Evolutionary conservation across 192 early-diverging fungal species (phyloP).

Genomic region (Paraglomus occultum): DNA sequence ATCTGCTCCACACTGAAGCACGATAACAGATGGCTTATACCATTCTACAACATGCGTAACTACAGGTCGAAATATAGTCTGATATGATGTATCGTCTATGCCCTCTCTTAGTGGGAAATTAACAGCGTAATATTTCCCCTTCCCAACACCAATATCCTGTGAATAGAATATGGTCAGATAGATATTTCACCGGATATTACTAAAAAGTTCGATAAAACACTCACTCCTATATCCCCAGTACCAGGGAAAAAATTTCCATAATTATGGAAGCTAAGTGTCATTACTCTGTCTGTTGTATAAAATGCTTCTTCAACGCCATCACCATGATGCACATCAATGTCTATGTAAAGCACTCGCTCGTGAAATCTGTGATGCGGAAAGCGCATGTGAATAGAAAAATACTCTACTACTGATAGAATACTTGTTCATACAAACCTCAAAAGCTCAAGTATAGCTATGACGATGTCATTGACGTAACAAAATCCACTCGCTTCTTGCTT

Average conservation of each 20-base stretch:
- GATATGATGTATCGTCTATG: constrained; percentile 89
- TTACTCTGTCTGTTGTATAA: constrained; percentile 98
- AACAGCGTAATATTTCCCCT: constrained; percentile 91
- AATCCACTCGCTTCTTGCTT: constrained; percentile 95
- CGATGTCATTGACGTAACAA: constrained; percentile 99
- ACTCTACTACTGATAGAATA: not conserved
- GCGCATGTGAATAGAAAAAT: constrained; percentile 18
- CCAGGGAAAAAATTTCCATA: constrained; percentile 99
- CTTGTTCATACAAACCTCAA: constrained; percentile 49
- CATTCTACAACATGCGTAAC: constrained; percentile 86
- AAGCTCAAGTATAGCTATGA: constrained; percentile 88
- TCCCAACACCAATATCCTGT: constrained; percentile 87
- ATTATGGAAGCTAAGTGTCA: constrained; percentile 99
- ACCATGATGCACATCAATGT: constrained; percentile 99
- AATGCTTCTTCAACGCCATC: constrained; percentile 99
- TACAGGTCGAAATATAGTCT: constrained; percentile 83
- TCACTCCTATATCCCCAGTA: constrained; percentile 88
- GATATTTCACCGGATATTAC: not conserved
- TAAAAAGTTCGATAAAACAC: constrained; percentile 7
- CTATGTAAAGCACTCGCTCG: constrained; percentile 93
- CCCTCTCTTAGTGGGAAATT: constrained; percentile 96
- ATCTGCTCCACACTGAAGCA: constrained; percentile 97
- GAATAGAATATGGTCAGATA: constrained; percentile 20
- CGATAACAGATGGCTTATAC: constrained; percentile 89
- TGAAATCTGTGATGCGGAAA: constrained; percentile 51